phyloP scores from a whole-genome alignment of 1,284 basidiomycete species.

The Prillingera fragicola region DNA sequence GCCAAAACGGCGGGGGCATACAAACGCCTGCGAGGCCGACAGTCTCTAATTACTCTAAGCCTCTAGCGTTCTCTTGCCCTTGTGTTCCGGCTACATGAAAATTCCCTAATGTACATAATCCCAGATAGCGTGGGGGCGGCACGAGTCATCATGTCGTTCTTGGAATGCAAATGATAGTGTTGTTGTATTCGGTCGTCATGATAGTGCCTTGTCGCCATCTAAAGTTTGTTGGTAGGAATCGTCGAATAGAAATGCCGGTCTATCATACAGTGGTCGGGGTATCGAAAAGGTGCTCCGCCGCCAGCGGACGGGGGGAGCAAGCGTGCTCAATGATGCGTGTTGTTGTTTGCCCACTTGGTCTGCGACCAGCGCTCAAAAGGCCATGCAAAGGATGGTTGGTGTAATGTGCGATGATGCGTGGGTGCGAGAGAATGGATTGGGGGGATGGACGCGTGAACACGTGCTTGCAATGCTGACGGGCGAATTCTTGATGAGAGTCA shows the following conservation, averaged over 20 bases:
- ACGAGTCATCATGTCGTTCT: conserved; percentile 13
- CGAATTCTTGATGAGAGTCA: conserved; percentile 6
- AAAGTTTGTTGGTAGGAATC: conserved; percentile 11
- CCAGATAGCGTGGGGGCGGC: conserved; percentile 21
- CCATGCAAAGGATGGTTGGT: conserved; percentile 7
- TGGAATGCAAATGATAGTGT: conserved; percentile 4
- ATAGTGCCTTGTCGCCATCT: conserved; percentile 22
- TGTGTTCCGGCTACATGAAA: conserved; percentile 12
- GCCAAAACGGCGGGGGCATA: conserved; percentile 11
- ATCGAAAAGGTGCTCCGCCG: conserved; percentile 12
- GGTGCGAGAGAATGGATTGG: neutral
- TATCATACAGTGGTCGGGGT: conserved; percentile 18
- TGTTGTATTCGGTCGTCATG: conserved; percentile 5
- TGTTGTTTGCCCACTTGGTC: conserved; percentile 16
- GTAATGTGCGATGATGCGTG: conserved; percentile 7
- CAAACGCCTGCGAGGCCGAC: conserved; percentile 19
- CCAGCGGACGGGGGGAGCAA: conserved; percentile 12
- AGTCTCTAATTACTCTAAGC: conserved; percentile 17
- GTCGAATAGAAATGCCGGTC: conserved; percentile 18
- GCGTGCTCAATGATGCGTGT: conserved; percentile 11
- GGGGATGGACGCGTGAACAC: conserved; percentile 10
- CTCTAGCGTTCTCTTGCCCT: conserved; percentile 18
- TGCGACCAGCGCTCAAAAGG: conserved; percentile 21
- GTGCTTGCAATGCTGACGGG: conserved; percentile 21
- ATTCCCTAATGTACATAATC: conserved; percentile 8